Evolutionary conservation across 352 stramenopile genomes (phyloP).

Genomic region (Phytophthora melonis): DNA sequence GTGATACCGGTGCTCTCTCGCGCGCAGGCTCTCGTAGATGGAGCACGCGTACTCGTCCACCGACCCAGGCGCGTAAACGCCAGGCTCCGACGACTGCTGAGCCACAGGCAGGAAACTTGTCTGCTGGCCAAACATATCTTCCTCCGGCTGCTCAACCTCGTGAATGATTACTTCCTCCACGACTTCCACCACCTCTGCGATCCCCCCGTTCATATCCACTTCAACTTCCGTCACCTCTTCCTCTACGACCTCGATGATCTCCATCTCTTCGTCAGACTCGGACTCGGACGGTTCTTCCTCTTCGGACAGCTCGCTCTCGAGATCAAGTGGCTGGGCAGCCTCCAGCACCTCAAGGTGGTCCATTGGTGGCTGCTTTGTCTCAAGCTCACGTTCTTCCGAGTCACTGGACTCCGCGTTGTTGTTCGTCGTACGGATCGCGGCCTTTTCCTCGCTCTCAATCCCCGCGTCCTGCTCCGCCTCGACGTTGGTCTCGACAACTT

Average conservation of each 20-base stretch:
- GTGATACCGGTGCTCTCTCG: slow-evolving; percentile 54
- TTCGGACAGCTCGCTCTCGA: slow-evolving; percentile 10
- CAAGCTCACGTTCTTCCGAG: slow-evolving; percentile 22
- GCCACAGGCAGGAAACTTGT: slow-evolving; percentile 9
- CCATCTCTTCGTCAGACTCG: slow-evolving; percentile 22
- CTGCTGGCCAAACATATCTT: slow-evolving; percentile 38
- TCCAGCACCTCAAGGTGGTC: slow-evolving; percentile 8
- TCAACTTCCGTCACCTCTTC: slow-evolving; percentile 27
- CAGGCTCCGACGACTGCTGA: not conserved
- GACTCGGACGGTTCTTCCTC: slow-evolving; percentile 11
- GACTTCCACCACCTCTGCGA: slow-evolving; percentile 1
- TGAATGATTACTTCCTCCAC: slow-evolving; percentile 19
- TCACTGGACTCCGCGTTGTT: slow-evolving; percentile 4
- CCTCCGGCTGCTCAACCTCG: slow-evolving; percentile 21
- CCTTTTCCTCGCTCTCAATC: slow-evolving; percentile 31
- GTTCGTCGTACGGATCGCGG: slow-evolving; percentile 6
- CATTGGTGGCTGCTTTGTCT: slow-evolving; percentile 24
- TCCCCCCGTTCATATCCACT: slow-evolving; percentile 12
- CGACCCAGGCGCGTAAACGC: slow-evolving; percentile 46
- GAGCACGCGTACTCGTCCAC: slow-evolving; percentile 64
- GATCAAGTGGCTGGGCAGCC: not conserved
- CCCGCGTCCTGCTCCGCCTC: slow-evolving; percentile 8
- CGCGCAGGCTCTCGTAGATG: slow-evolving; percentile 62
- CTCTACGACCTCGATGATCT: slow-evolving; percentile 9
- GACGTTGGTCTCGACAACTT: slow-evolving; percentile 16